Evolutionary conservation across 2,329 filamentous ascomycete species (phyloP).

Genomic region (Dothidotthia symphoricarpi): DNA sequence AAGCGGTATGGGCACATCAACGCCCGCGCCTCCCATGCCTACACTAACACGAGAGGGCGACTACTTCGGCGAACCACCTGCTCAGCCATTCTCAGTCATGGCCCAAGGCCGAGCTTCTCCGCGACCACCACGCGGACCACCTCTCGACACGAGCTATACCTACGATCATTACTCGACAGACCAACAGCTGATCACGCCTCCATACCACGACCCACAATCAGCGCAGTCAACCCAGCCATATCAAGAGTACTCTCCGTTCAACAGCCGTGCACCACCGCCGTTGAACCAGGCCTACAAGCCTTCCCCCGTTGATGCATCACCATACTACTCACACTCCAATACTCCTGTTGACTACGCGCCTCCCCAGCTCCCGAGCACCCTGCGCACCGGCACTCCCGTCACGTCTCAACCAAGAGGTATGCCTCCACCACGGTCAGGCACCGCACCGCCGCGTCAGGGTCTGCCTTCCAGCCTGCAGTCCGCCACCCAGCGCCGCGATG

Average conservation of each 20-base stretch:
- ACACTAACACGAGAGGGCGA: constrained; percentile 27
- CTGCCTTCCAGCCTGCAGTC: constrained; percentile 36
- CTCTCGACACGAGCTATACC: constrained; percentile 30
- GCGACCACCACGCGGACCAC: constrained; percentile 24
- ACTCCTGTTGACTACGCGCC: constrained; percentile 21
- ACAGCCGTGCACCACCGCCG: constrained; percentile 24
- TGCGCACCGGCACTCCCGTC: constrained; percentile 34
- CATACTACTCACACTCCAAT: constrained; percentile 24
- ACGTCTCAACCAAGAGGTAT: constrained; percentile 20
- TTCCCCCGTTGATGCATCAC: constrained; percentile 34
- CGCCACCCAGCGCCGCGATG: constrained; percentile 39
- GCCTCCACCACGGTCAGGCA: constrained; percentile 24
- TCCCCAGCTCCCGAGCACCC: constrained; percentile 24
- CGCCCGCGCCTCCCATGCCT: constrained; percentile 34
- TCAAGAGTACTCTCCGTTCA: constrained; percentile 34
- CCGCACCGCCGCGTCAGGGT: constrained; percentile 34
- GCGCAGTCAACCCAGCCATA: constrained; percentile 18
- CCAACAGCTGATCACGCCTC: constrained; percentile 23
- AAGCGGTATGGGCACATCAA: constrained; percentile 56
- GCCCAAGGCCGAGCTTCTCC: constrained; percentile 32
- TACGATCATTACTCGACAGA: constrained; percentile 24
- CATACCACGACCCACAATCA: constrained; percentile 16
- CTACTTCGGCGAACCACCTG: constrained; percentile 27
- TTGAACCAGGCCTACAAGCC: constrained; percentile 34
- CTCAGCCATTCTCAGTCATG: constrained; percentile 31